Evolutionary conservation across 140 eudicot species (phyloP), one percentile per base, ranked within the genome.

Genomic region (Eryngium alpinum): DNA sequence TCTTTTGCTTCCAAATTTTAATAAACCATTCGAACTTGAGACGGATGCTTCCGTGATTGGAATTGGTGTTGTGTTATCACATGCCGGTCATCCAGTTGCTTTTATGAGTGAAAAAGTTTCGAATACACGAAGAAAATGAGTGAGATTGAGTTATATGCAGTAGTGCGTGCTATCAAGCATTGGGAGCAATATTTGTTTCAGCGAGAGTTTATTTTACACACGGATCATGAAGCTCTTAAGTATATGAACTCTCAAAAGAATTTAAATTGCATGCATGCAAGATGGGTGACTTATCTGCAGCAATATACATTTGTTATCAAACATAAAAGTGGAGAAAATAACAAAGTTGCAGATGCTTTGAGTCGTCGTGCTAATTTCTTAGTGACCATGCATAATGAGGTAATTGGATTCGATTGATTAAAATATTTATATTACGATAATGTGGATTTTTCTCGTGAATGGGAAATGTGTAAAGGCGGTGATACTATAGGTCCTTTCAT

Each of bases 211-310:
- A 11, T 81, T 13, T 18, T 81, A 1, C 62, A 66, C 29, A 79
- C 79, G 1, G 82, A 75, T 10, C 82, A 80, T 75, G 85, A 84
- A 2, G 34, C 87, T 9, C 60, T 84, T 0, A 84, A 78, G 11
- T 74, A 79, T 9, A 79, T 84, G 2, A 21, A 18, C 12, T 65
- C 69, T 0, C 81, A 80, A 31, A 77, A 80, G 10, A 84, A 84
- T 38, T 0, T 84, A 1, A 59, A 66, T 7, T 16, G 5, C 6
- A 18, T 50, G 1, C 87, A 84, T 80, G 87, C 71, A 27, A 43
- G 38, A 9, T 84, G 81, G 87, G 24, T 75, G 4, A 52, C 65
- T 19, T 80, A 6, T 46, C 27, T 84, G 0, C 84, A 80, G 29
- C 65, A 60, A 4, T 60, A 21, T 9, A 72, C 80, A 5, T 84